phyloP scores from a whole-genome alignment of 2,329 filamentous ascomycete species.

The Hyphodiscus sp. region DNA sequence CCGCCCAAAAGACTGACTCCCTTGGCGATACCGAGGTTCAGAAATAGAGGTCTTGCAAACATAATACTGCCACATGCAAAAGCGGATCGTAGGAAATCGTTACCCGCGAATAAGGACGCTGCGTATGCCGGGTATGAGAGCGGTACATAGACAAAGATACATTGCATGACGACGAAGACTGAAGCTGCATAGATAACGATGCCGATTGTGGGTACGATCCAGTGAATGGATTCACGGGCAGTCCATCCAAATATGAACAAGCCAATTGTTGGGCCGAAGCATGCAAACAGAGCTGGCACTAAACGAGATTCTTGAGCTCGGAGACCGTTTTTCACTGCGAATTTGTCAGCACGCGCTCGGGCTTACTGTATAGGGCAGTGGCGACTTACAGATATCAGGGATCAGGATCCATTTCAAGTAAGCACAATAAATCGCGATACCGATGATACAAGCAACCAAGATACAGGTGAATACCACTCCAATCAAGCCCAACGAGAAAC shows the following conservation, averaged over 20 bases:
- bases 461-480: constrained; percentile 3
- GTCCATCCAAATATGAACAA: constrained; percentile 56
- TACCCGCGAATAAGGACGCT: constrained; percentile 43
- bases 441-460: neutral
- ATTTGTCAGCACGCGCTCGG: too few relatives aligned
- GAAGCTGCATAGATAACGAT: constrained; percentile 46
- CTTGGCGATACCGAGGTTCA: constrained; percentile 46
- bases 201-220: constrained; percentile 49
- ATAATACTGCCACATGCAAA: constrained; percentile 50
- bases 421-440: neutral
- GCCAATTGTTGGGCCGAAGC: constrained; percentile 47
- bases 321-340: constrained; percentile 36
- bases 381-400: constrained; percentile 35
- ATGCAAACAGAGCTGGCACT: constrained; percentile 45
- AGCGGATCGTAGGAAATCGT: constrained; percentile 31
- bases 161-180: constrained; percentile 50
- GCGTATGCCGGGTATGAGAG: constrained; percentile 33
- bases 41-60: constrained; percentile 53
- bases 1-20: constrained; percentile 53
- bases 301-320: constrained; percentile 46
- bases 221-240: constrained; percentile 43
- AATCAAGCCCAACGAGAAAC: constrained; percentile 1
- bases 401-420: constrained; percentile 37
- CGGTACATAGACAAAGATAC: constrained; percentile 53
- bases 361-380: too few relatives aligned